Evolutionary conservation across 1,284 basidiomycete genomes (phyloP).

Genomic region (Pholiota adiposa): DNA sequence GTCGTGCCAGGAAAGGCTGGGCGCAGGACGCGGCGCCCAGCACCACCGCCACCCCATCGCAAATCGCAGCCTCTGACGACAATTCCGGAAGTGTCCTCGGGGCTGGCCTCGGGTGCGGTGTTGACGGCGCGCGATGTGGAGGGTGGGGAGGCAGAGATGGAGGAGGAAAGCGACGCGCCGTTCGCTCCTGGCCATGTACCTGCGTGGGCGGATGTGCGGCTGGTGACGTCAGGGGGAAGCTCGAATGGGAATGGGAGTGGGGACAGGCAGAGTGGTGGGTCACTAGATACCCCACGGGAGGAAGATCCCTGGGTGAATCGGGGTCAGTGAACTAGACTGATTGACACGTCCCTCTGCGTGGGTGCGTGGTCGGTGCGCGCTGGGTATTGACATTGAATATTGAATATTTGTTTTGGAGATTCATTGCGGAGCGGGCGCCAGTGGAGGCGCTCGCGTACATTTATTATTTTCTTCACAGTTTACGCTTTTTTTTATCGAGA

Average conservation of each 20-base stretch:
- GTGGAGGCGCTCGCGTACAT: no score
- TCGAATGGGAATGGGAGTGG: background rate
- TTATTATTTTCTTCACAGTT: background rate
- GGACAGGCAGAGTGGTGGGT: background rate
- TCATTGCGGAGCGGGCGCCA: no score
- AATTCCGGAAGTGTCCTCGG: constrained; percentile 5
- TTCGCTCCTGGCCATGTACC: background rate
- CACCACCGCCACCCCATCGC: background rate
- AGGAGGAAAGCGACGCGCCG: background rate
- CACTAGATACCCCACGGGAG: background rate
- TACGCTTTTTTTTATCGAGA: background rate
- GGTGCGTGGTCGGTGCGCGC: background rate
- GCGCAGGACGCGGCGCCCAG: background rate
- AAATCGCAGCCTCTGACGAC: constrained; percentile 4
- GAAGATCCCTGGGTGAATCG: constrained; percentile 6
- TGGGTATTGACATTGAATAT: background rate
- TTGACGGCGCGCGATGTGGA: constrained; percentile 1
- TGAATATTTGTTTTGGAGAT: background rate
- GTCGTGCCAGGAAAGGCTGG: background rate
- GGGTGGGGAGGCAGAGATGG: background rate
- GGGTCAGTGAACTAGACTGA: background rate
- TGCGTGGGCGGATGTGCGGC: constrained; percentile 3
- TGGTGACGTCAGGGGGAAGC: background rate
- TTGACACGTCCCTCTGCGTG: background rate
- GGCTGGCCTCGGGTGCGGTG: background rate